Base-by-base conservation (phyloP, 192 early-diverging fungal species). In the Backusella mclennaniae region DNA sequence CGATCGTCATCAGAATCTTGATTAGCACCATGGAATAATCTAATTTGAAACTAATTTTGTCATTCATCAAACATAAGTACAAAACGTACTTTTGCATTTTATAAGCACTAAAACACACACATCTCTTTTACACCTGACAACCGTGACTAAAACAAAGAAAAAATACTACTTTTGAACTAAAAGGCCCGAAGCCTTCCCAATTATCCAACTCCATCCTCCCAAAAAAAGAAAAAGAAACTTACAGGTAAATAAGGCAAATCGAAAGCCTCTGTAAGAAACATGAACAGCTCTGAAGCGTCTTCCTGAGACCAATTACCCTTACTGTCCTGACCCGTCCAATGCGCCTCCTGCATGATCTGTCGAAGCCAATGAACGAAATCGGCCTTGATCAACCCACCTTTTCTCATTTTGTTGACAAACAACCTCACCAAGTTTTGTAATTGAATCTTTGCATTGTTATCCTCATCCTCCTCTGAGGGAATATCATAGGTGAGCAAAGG, bases 31-130 rank as follows among this genome's bases (percentile, higher is more conserved):
- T 68, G 67, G n/a, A 68, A 38, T 21, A 68, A 68, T 68, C 67
- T 33, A 68, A 68, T 38, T 36, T 68, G 67, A 68, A 68, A 68
- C 67, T 68, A 38, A 38, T 68, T n/a, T 63, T 63, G 56, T 63
- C 56, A 35, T 33, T 67, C 33, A 35, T 67, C 26, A 67, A 66
- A 33, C 14, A 67, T 17, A 33, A 67, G 66, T 49, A 44, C 42
- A 44, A 4, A 44, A 14, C 38, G 9, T 44, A 0, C 15, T 44
- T 44, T 11, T 4, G 4, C 42, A 44, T 19, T 15, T 44, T 44
- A 39, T 39, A 39, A 12, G 2, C 33, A 33, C 33, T 33, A 33
- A 33, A 33, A 2, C 33, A 33, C 12, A 67, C 14, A 35, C 12
- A 67, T n/a, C 1, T 11, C 5, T 5, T 7, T 14, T 44, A 49